Conservation (phyloP, 1,284 basidiomycete species). For the Phenoliferia sp. region DNA sequence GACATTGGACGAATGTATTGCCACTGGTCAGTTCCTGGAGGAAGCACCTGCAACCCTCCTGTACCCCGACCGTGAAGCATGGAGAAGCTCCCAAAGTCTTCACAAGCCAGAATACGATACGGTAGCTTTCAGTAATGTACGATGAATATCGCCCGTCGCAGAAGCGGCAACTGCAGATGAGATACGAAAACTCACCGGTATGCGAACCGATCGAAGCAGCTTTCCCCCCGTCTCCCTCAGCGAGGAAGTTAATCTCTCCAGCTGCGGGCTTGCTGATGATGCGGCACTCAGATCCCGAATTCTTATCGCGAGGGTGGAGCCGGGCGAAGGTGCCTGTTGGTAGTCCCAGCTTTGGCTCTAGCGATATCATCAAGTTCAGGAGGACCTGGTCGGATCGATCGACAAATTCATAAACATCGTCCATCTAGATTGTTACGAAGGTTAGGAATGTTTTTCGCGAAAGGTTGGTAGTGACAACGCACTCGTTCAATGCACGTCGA, state of each 20-base stretch:
- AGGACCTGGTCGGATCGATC: constrained; percentile 16
- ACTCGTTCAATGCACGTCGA: constrained; percentile 2
- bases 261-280: constrained; percentile 21
- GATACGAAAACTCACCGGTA: neutral
- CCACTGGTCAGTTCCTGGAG: constrained; percentile 33
- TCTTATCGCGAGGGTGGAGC: constrained; percentile 24
- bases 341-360: constrained; percentile 23
- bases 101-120: no score
- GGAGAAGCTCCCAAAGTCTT: constrained; percentile 47
- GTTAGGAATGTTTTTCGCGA: no score
- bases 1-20: constrained; percentile 32
- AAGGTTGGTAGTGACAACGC: neutral
- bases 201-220: constrained; percentile 21
- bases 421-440: constrained; percentile 15
- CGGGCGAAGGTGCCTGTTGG: constrained; percentile 15
- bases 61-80: constrained; percentile 33
- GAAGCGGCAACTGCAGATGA: neutral
- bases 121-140: no score
- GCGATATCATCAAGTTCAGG: constrained; percentile 18
- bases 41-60: constrained; percentile 36
- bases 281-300: constrained; percentile 23
- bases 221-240: constrained; percentile 24
- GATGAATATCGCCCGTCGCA: neutral
- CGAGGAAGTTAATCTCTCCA: constrained; percentile 7
- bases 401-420: constrained; percentile 18